Evolutionary conservation across 257 asterid species (phyloP).

Genomic region (Petrea volubilis): DNA sequence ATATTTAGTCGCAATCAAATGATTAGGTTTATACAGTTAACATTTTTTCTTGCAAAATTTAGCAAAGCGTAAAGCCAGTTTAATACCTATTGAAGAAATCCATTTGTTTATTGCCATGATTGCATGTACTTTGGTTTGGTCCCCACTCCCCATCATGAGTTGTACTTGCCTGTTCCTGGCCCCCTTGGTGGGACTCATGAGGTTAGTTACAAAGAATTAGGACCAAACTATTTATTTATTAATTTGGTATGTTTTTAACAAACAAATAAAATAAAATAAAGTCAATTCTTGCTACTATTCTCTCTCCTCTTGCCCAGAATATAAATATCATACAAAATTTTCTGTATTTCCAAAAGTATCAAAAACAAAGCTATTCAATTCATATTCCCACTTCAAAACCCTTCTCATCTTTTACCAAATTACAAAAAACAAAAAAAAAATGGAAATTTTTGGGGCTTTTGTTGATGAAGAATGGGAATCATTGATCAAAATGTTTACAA

Average conservation of each 20-base stretch:
- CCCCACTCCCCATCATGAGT: constrained; percentile 46
- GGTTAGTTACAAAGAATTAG: constrained; percentile 40
- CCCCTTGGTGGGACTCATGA: constrained; percentile 43
- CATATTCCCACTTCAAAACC: not conserved
- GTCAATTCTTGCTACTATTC: constrained; percentile 43
- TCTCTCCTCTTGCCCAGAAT: constrained; percentile 28
- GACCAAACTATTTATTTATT: constrained; percentile 29
- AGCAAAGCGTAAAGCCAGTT: constrained; percentile 24
- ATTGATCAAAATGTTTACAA: constrained; percentile 52
- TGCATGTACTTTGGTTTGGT: constrained; percentile 47
- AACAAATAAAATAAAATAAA: constrained; percentile 33
- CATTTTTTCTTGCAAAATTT: constrained; percentile 9
- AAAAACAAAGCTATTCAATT: not conserved
- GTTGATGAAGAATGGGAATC: constrained; percentile 73
- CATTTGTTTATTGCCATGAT: constrained; percentile 14
- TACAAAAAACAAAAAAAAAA: not conserved
- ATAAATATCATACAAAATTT: constrained; percentile 42
- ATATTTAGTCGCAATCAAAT: constrained; percentile 33
- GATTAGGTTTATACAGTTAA: constrained; percentile 45
- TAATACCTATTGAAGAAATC: too few relatives aligned
- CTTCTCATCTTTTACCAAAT: not conserved
- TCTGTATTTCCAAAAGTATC: constrained; percentile 26
- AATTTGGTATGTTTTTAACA: constrained; percentile 28
- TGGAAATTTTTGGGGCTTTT: constrained; percentile 57
- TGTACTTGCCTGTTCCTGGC: constrained; percentile 55